Conservation (phyloP, 257 asterid species). For the Capsicum chinense region DNA sequence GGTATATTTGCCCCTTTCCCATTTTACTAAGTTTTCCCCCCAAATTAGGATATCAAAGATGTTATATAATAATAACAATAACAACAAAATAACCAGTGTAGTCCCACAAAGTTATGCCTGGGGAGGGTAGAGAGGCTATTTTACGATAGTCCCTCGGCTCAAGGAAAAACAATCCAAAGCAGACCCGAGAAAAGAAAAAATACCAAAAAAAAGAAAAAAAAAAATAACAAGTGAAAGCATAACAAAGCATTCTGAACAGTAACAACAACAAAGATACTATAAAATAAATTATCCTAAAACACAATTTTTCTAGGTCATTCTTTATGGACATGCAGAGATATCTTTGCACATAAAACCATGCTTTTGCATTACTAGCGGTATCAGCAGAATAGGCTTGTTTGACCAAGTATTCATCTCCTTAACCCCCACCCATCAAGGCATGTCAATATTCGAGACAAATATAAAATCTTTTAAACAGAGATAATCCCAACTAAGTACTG, state of each 20-base stretch:
- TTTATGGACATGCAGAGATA: background rate
- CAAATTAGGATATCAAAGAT: background rate
- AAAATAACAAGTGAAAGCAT: too few species aligned
- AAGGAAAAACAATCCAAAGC: too few species aligned
- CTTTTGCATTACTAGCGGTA: background rate
- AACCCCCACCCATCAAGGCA: background rate
- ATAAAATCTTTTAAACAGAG: background rate
- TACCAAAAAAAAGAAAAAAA: too few species aligned
- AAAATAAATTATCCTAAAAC: background rate
- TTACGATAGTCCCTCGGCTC: too few species aligned
- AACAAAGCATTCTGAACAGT: too few species aligned
- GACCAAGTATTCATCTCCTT: slow-evolving; percentile 4
- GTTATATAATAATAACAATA: background rate
- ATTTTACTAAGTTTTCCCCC: background rate
- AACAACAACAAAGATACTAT: background rate
- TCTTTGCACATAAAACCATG: slow-evolving; percentile 14
- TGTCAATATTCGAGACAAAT: background rate
- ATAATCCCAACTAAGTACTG: background rate
- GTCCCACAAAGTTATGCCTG: too few species aligned
- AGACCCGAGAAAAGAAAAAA: too few species aligned
- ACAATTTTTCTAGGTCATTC: background rate
- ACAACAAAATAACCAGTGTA: too few species aligned
- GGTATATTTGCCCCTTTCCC: too few species aligned
- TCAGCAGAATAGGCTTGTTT: background rate
- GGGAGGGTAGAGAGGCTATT: too few species aligned